Evolutionary conservation across 2,329 filamentous ascomycete genomes (phyloP), one percentile per base, ranked within the genome.

Genomic region (Nigrograna mackinnonii): DNA sequence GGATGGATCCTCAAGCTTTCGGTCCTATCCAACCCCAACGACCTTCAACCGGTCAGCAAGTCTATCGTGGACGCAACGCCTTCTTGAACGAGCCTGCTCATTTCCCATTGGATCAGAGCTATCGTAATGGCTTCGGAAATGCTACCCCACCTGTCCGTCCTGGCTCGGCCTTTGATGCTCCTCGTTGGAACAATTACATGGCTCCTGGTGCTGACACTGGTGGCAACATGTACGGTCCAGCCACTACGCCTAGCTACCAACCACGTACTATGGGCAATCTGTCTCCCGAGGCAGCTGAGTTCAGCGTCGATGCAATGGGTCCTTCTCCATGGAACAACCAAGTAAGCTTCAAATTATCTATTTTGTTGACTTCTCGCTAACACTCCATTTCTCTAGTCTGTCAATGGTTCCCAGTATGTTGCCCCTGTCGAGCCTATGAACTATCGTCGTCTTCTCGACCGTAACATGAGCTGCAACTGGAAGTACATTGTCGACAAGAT

Each of bases 401-500:
- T n/a, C n/a, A 44, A 50, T 19, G 55, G 55, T 22, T 37, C 57
- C 19, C 94, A 89, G 1, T 96, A 95, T 64, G 75, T 96, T 20
- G 85, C 88, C 9, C 86, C 91, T 3, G 87, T 88, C 5, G 94
- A 99, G 70, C 94, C 92, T 9, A 80, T 97, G 59, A 97, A 99
- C 71, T 99, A 97, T 63, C 91, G 94, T 47, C 91, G 91, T 42
- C 80, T 99, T 28, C 83, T 97, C 35, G 94, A 99, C 64, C 91
- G 91, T 62, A 96, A 92, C 65, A 90, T 95, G 70, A 95, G 89
- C 62, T 97, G 92, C 73, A 95, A 99, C 74, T 99, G 92, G 94
- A 95, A 94, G 73, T 96, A 96, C 67, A 96, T 99, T 57, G 94
- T 99, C 41, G 92, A 99, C 75, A 97, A 97, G 78, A 99, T 99